Evolutionary conservation across 495 filamentous ascomycete genomes (phyloP).

Genomic region (Trichocladium uniseriatum): DNA sequence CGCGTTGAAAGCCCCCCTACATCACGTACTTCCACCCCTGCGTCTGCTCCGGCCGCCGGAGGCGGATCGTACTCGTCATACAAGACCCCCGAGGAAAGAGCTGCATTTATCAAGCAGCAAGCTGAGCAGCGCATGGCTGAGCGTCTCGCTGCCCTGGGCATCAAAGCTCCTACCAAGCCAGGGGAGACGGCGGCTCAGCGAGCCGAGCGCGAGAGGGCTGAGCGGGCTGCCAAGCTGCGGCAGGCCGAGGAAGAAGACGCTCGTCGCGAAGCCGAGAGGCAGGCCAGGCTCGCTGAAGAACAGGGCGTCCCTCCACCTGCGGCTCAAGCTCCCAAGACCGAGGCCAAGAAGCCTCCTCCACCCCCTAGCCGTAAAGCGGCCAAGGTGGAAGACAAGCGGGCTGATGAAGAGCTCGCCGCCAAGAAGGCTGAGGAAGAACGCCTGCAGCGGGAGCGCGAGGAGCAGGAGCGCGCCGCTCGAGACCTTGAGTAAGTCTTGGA

Average conservation of each 20-base stretch:
- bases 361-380: conserved; percentile 70
- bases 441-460: conserved; percentile 60
- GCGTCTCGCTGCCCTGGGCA: conserved; percentile 82
- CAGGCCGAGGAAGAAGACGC: conserved; percentile 94
- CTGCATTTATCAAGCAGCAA: conserved; percentile 92
- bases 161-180: conserved; percentile 64
- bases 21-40: conserved; percentile 38
- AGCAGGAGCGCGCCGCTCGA: conserved; percentile 62
- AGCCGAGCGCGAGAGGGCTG: conserved; percentile 77
- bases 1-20: conserved; percentile 33
- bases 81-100: conserved; percentile 83
- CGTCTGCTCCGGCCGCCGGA: conserved; percentile 29
- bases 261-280: conserved; percentile 79
- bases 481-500: conserved; percentile 77
- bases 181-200: conserved; percentile 75
- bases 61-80: conserved; percentile 64
- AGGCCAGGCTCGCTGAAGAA: conserved; percentile 78
- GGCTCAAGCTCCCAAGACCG: conserved; percentile 37
- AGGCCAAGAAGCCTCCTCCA: conserved; percentile 73
- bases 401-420: conserved; percentile 46
- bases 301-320: conserved; percentile 53
- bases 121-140: conserved; percentile 98
- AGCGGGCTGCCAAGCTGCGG: conserved; percentile 72
- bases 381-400: conserved; percentile 42
- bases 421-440: conserved; percentile 45